These are phyloP conservation scores for Neofusicoccum parvum DNA, from an alignment of 2,329 filamentous ascomycete genomes.

Conservation along the genomic window DNA sequence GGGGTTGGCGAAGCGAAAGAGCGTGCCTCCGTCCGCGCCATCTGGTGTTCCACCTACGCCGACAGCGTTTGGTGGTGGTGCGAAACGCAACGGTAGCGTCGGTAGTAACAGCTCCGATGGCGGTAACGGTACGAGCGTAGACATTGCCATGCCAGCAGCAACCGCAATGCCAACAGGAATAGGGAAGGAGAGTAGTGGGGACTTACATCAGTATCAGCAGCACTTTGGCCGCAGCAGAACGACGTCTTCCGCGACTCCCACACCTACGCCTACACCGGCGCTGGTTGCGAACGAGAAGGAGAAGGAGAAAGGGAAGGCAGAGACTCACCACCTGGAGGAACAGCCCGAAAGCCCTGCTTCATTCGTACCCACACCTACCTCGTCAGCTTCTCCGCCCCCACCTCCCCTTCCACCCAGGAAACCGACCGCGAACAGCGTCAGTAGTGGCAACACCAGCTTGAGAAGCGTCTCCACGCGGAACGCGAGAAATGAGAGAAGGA, in stretches of 20 bases:
- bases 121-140: no score
- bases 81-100: not conserved
- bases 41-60: not conserved
- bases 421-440: not conserved
- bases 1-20: constrained; percentile 36
- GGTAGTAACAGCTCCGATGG: not conserved
- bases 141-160: no score
- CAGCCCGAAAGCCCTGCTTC: no score
- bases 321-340: constrained; percentile 28
- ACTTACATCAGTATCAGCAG: no score
- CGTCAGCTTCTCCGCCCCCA: constrained; percentile 29
- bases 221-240: no score
- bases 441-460: no score
- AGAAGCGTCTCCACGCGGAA: no score
- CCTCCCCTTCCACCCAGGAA: not conserved
- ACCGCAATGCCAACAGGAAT: not conserved
- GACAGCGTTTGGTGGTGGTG: not conserved
- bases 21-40: constrained; percentile 44
- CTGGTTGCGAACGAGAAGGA: not conserved
- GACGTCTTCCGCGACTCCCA: no score
- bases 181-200: no score
- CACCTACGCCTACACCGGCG: no score
- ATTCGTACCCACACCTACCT: constrained; percentile 27
- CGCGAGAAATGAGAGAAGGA: not conserved
- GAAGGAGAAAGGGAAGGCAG: not conserved